Base-by-base conservation (phyloP, 352 stramenopile genomes). In the Pythium sp. region DNA sequence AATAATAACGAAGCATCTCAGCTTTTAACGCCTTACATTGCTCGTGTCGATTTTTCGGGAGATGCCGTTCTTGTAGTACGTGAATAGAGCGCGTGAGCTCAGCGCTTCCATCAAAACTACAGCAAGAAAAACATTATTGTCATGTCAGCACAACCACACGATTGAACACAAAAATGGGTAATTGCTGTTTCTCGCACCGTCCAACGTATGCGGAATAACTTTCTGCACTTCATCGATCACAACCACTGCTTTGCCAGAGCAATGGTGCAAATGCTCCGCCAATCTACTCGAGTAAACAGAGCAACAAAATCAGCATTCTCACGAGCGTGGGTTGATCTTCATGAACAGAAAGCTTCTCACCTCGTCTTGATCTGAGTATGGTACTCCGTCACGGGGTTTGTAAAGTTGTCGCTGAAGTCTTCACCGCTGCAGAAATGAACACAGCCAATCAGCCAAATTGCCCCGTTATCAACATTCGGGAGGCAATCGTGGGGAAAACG, bases 151-250 rank as follows among this genome's bases (percentile, higher is more conserved):
- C 22, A 58, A 15, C 18, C 8, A 11, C 49, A 8, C 26, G 30
- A 43, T 36, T 41, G 22, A 3, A 28, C 30, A 51, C 22, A n/a
- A n/a, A 22, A 24, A 51, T 24, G 7, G 28, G 6, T 30, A 61
- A 34, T n/a, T 32, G 18, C 26, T 24, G 24, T 5, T 30, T 12
- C 41, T 32, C 69, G 30, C 74, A 92, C 84, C 88, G 53, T 97
- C 90, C 18, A 97, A 76, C 1, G 91, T 97, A 58, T 94, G 87
- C 15, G 90, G 90, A 58, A 97, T 87, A 54, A 95, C 87, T 69
- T 97, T 97, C 64, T 97, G 90, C 32, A 97, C 84, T 80, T 97
- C 91, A 64, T 97, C 91, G 56, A 97, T 97, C 57, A 97, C 75
- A 28, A 97, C 82, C 7, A 97, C 82, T 3, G 89, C 90, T 73